Conservation (phyloP, 192 early-diverging fungal genomes). For the Coemansia sp. region DNA sequence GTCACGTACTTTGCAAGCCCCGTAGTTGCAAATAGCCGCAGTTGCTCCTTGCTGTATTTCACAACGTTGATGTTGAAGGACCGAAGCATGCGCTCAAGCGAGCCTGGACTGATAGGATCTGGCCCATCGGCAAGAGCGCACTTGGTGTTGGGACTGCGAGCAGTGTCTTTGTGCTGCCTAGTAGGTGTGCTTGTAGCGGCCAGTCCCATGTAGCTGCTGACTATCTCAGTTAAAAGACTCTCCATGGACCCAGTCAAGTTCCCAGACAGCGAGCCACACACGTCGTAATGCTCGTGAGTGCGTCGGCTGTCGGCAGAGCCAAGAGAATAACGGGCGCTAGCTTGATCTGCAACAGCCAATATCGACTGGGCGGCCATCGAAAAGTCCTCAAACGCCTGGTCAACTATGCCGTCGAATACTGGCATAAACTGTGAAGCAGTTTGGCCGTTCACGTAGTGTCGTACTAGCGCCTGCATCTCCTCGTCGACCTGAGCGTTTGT, state of each 20-base stretch:
- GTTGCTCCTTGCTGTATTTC: conserved; percentile 49
- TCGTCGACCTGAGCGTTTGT: conserved; percentile 33
- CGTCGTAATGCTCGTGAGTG: too few species aligned
- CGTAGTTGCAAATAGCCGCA: conserved; percentile 32
- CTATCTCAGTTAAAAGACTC: conserved; percentile 24
- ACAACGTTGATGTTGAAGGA: conserved; percentile 21
- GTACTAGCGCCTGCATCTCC: conserved; percentile 18
- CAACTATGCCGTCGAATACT: conserved; percentile 25
- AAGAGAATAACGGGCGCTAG: neutral
- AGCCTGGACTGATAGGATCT: conserved; percentile 4
- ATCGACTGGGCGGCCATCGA: conserved; percentile 13
- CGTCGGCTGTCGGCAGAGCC: neutral
- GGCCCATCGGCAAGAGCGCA: too few species aligned
- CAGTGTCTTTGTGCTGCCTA: neutral
- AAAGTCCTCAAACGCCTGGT: conserved; percentile 28
- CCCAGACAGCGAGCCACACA: neutral
- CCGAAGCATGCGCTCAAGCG: conserved; percentile 5
- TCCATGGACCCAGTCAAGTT: conserved; percentile 11
- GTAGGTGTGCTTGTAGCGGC: neutral
- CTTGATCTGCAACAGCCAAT: conserved; percentile 12
- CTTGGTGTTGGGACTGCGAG: neutral
- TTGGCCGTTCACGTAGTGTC: conserved; percentile 19
- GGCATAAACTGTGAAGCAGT: conserved; percentile 1
- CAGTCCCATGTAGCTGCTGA: conserved; percentile 17
- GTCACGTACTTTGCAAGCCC: conserved; percentile 37